Evolutionary conservation across 2,329 filamentous ascomycete genomes (phyloP), one percentile per base, ranked within the genome.

Genomic region (Esteya vermicola): DNA sequence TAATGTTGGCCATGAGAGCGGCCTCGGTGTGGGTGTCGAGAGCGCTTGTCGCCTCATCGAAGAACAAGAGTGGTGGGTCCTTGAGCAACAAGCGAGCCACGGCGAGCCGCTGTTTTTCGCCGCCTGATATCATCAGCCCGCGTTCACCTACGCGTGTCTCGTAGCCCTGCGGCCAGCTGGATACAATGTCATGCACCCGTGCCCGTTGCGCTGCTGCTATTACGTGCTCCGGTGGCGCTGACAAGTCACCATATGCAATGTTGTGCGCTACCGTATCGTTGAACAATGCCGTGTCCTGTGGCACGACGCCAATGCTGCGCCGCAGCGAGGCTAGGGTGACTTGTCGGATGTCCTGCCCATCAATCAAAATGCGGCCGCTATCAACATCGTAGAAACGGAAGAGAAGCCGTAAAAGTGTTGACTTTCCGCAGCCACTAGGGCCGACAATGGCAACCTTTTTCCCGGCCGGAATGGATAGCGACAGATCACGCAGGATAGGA

Each of bases 191-290:
- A 58, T 95, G 81, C 43, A 98, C 85, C 42, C 79, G 77, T 3
- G 91, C 89, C 40, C 85, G 72, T 52, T 78, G 76, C 2, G 91
- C 86, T 0, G 85, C 91, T 23, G 78, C 78, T 12, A 76, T 57
- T 8, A 98, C 81, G 42, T 79, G 68, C 25, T 85, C 84, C 9
- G 71, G 65, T 0, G 78, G 70, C 0, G 89, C 88, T 21, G 6
- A 19, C 47, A 96, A 72, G 48, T 82, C 75, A 38, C 91, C 91
- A 57, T 98, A 98, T 46, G 78, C 81, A 52, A 98, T 94, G 56
- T 98, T 98, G 58, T 95, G 85, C 54, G 83, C 81, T 43, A 98
- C 89, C 0, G 86, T 91, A 54, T 94, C 86, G 57, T 98, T 98
- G 67, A 98, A 98, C 1, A 98, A 68, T 0, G 91, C 88, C 0